These are phyloP conservation scores for Nitzschia putrida DNA, from an alignment of 108 stramenopile genomes.

Conservation along the genomic window DNA sequence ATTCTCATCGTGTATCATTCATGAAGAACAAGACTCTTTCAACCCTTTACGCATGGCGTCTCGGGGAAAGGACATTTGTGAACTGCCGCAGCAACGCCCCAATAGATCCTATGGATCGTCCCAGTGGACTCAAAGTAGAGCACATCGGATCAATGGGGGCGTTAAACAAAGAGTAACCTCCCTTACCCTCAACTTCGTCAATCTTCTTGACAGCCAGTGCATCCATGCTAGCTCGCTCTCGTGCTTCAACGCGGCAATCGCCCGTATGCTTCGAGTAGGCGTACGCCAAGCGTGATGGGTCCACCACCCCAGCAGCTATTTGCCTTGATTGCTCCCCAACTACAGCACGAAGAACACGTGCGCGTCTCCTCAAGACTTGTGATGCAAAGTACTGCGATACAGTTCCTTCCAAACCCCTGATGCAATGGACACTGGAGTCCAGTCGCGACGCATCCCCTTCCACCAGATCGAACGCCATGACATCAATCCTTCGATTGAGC, in stretches of 20 bases:
- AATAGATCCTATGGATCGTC: not conserved
- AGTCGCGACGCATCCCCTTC: too few species aligned
- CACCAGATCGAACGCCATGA: too few species aligned
- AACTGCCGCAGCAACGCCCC: not conserved
- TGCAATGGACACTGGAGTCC: constrained; percentile 2
- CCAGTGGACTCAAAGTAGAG: too few species aligned
- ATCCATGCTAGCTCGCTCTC: not conserved
- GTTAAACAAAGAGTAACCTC: not conserved
- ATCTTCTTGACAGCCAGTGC: not conserved
- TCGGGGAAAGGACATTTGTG: not conserved
- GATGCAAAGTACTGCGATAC: not conserved
- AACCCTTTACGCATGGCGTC: too few species aligned
- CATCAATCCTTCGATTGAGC: too few species aligned
- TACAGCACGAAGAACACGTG: not conserved
- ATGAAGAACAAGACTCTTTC: not conserved
- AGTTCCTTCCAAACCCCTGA: constrained; percentile 8
- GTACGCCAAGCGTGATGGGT: not conserved
- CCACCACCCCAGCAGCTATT: not conserved
- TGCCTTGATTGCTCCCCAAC: constrained; percentile 15
- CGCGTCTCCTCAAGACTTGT: not conserved
- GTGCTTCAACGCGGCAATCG: not conserved
- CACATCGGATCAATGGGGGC: not conserved
- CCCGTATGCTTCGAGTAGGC: not conserved
- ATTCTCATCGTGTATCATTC: not conserved
- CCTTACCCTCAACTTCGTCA: not conserved